These are phyloP conservation scores for Xanthoceras sorbifolium DNA, from an alignment of 345 rosid species.

Conservation along the genomic window DNA sequence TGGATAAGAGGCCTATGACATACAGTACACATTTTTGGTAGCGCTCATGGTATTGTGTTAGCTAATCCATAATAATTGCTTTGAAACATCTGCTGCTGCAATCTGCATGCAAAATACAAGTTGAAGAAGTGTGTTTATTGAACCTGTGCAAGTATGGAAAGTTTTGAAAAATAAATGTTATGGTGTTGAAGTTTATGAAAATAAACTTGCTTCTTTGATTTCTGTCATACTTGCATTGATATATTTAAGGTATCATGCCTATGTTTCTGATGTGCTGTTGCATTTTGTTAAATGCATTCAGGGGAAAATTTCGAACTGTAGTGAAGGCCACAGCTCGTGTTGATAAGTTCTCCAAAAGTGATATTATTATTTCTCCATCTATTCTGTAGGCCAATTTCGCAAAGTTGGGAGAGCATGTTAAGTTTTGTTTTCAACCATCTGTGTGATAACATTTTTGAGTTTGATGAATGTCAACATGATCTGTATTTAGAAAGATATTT, in stretches of 20 bases:
- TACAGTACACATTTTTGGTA: no score
- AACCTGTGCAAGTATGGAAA: no score
- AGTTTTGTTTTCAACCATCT: neutral
- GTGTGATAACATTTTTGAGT: neutral
- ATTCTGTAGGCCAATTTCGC: slow-evolving; percentile 94
- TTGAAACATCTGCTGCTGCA: no score
- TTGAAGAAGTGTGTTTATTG: no score
- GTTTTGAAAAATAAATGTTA: no score
- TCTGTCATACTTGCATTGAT: slow-evolving; percentile 2
- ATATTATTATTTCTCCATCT: slow-evolving; percentile 90
- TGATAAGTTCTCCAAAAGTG: slow-evolving; percentile 89
- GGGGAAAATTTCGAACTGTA: slow-evolving; percentile 52
- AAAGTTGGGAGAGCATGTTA: slow-evolving; percentile 90
- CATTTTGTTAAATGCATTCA: slow-evolving; percentile 21
- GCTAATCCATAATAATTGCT: no score
- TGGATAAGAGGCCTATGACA: neutral
- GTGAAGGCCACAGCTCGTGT: slow-evolving; percentile 89
- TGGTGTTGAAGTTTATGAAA: no score
- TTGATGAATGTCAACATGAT: no score
- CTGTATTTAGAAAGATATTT: no score
- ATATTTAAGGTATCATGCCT: neutral
- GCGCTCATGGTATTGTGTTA: no score
- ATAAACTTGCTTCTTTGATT: neutral
- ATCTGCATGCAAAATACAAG: no score
- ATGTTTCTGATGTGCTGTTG: slow-evolving; percentile 15